Conservation (phyloP, 805 yeast genomes). For the Saturnispora galanensis region DNA sequence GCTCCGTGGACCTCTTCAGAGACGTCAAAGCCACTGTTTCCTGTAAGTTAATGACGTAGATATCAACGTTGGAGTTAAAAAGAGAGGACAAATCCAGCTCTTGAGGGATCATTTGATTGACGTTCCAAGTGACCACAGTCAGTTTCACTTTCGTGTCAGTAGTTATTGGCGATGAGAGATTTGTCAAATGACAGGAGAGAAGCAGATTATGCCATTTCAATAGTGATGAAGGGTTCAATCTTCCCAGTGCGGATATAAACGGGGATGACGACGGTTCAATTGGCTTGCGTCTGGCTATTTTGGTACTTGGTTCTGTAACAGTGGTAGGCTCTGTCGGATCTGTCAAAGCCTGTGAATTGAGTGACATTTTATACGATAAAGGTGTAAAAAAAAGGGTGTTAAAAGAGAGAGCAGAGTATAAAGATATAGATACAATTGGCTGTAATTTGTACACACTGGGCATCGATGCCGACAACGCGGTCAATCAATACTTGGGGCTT, state of each 20-base stretch:
- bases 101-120: slow-evolving; percentile 21
- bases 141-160: background rate
- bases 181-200: slow-evolving; percentile 3
- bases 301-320: background rate
- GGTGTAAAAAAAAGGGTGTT: too few species aligned
- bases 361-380: too few species aligned
- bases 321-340: background rate
- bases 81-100: background rate
- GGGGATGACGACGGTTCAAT: slow-evolving; percentile 2
- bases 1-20: slow-evolving; percentile 27
- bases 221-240: slow-evolving; percentile 22
- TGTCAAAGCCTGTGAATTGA: background rate
- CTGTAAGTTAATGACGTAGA: slow-evolving; percentile 38
- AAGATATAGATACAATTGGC: too few species aligned
- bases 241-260: background rate
- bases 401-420: too few species aligned
- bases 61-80: slow-evolving; percentile 16
- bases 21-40: slow-evolving; percentile 43
- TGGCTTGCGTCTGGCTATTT: background rate
- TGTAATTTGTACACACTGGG: too few species aligned
- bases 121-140: slow-evolving; percentile 31
- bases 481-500: background rate
- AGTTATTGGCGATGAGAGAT: slow-evolving; percentile 6
- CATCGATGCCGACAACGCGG: too few species aligned
- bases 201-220: slow-evolving; percentile 15